Evolutionary conservation across 2,329 filamentous ascomycete species (phyloP).

Genomic region (Scytalidium lignicola): DNA sequence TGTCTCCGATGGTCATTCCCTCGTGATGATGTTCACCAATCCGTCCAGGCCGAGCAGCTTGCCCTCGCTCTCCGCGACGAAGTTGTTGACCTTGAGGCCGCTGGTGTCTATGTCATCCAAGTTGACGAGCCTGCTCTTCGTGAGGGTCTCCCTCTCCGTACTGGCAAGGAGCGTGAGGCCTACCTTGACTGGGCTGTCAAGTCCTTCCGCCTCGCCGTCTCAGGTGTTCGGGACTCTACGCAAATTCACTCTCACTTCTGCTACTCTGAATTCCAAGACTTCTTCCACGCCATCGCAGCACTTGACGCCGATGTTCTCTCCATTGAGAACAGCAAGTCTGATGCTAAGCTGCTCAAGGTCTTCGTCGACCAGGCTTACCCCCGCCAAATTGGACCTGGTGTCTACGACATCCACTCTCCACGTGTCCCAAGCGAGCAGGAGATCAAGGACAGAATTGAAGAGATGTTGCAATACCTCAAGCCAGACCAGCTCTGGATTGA

Average conservation of each 20-base stretch:
- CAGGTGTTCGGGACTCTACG: conserved; percentile 89
- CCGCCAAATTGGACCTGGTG: conserved; percentile 96
- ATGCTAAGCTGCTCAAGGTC: conserved; percentile 97
- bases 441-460: conserved; percentile 94
- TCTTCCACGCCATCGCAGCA: conserved; percentile 99
- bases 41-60: conserved; percentile 96
- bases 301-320: conserved; percentile 97
- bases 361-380: conserved; percentile 97
- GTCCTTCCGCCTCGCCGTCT: conserved; percentile 93
- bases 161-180: conserved; percentile 89
- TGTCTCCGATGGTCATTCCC: conserved; percentile 99
- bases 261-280: conserved; percentile 99
- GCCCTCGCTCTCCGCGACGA: conserved; percentile 97
- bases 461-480: conserved; percentile 97
- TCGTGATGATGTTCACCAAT: conserved; percentile 99
- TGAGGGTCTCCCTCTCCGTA: conserved; percentile 96
- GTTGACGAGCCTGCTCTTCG: conserved; percentile 98
- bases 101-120: conserved; percentile 96
- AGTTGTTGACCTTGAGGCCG: conserved; percentile 95
- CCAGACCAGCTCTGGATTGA: conserved; percentile 99
- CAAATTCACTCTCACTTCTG: conserved; percentile 99
- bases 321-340: conserved; percentile 99
- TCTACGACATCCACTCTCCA: conserved; percentile 99
- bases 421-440: conserved; percentile 96
- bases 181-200: conserved; percentile 98